phyloP scores from a whole-genome alignment of 164 flowering plant species.

The Magnolia officinalis region DNA sequence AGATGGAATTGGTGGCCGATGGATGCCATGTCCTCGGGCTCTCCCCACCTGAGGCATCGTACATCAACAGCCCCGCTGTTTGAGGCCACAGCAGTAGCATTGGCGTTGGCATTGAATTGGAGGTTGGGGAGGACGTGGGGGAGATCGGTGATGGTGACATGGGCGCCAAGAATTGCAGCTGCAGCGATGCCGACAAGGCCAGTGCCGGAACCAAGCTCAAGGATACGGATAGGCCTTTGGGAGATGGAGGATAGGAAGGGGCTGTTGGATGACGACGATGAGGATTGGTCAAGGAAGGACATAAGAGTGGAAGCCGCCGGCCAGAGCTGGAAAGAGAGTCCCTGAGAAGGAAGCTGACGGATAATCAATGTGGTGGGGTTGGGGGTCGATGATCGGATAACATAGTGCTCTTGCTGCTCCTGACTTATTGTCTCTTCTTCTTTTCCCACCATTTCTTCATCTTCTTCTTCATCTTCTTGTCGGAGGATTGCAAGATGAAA shows the following conservation, averaged over 20 bases:
- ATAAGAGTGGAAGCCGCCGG: slow-evolving; percentile 84
- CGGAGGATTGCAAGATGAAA: background rate
- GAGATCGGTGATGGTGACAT: slow-evolving; percentile 77
- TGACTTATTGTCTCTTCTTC: slow-evolving; percentile 4
- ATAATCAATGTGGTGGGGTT: slow-evolving; percentile 43
- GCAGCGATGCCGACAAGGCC: slow-evolving; percentile 90
- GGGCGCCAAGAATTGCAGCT: slow-evolving; percentile 58
- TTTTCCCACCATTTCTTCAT: background rate
- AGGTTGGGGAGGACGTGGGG: slow-evolving; percentile 76
- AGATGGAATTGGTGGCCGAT: slow-evolving; percentile 44
- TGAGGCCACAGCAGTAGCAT: slow-evolving; percentile 25
- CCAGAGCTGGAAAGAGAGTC: slow-evolving; percentile 96
- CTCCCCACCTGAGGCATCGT: slow-evolving; percentile 72
- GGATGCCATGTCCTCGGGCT: slow-evolving; percentile 40
- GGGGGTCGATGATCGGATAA: slow-evolving; percentile 18
- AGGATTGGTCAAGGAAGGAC: slow-evolving; percentile 53
- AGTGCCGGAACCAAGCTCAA: slow-evolving; percentile 95
- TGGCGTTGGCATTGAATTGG: slow-evolving; percentile 53
- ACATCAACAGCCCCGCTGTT: slow-evolving; percentile 48
- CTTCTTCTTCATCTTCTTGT: background rate
- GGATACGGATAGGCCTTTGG: slow-evolving; percentile 40
- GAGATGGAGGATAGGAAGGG: slow-evolving; percentile 24
- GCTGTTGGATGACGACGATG: slow-evolving; percentile 19
- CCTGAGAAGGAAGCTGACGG: slow-evolving; percentile 69
- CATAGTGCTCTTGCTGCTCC: slow-evolving; percentile 26